Evolutionary conservation across 495 filamentous ascomycete species (phyloP), one percentile per base, ranked within the genome.

Genomic region (Aspergillus avenaceus): DNA sequence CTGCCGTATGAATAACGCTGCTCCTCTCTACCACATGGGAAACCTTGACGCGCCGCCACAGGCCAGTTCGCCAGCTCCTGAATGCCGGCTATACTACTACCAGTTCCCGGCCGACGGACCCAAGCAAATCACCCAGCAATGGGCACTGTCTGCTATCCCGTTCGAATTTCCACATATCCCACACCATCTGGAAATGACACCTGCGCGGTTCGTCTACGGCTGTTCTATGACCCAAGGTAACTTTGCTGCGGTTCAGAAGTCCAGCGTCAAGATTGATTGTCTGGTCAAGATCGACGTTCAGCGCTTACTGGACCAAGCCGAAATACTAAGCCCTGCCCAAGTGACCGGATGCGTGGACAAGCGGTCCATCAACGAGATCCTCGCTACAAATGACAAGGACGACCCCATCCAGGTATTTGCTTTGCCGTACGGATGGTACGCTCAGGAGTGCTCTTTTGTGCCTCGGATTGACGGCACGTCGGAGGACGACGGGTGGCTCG

Each of bases 81-180:
- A 86, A 54, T 85, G 82, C 48, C 75, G 82, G 19, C 70, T 87
- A 5, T 85, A 85, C 56, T 85, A 85, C 52, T 85, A 85, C 55
- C 64, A 67, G 31, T 85, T 86, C 4, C 42, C 49, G 3, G 19
- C 19, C 57, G 53, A 67, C 81, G 9, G 48, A 55, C 8, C 25
- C 19, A 22, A 22, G 5, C 16, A 48, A 11, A 84, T 86, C 24
- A 64, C 61, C 12, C 71, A 83, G 28, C 82, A 87, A 55, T 86
- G 79, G 67, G 81, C 79, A 0, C 70, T 87, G 8, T 72, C 79
- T 0, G 69, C 75, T 11, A 79, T 86, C 37, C 73, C 81, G 1
- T 82, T 85, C 47, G 84, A 87, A 47, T 85, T 86, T 48, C 81
- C 84, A 2, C 73, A 75, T 12, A 45, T 84, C 2, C 67, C 71